These are phyloP conservation scores for Drechslera avenae DNA, from an alignment of 2,329 filamentous ascomycete species.

Conservation along the genomic window DNA sequence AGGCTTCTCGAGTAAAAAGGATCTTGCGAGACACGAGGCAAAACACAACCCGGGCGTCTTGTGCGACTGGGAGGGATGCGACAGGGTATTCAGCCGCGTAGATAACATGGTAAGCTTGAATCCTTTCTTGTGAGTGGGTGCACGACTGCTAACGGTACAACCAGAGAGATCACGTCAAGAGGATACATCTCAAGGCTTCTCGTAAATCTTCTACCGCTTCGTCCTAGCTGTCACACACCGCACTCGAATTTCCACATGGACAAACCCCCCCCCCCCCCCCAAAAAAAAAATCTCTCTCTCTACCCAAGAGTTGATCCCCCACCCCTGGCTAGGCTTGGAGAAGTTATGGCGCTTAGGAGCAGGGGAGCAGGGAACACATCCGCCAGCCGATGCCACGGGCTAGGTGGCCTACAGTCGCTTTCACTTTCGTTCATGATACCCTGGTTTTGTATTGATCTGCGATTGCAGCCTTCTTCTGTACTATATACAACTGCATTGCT, in stretches of 20 bases:
- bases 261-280: too few relatives aligned
- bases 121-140: neutral
- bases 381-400: constrained; percentile 12
- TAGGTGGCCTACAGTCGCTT: constrained; percentile 20
- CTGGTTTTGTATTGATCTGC: constrained; percentile 20
- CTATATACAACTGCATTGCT: constrained; percentile 20
- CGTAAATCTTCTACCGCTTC: constrained; percentile 32
- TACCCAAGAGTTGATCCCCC: neutral
- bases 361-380: neutral
- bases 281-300: too few relatives aligned
- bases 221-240: constrained; percentile 5
- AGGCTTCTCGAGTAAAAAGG: constrained; percentile 68
- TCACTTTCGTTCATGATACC: constrained; percentile 40
- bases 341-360: neutral
- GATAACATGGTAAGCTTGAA: constrained; percentile 62
- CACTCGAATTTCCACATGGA: too few relatives aligned
- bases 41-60: constrained; percentile 66
- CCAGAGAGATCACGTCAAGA: constrained; percentile 50
- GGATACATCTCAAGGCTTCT: constrained; percentile 47
- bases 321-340: neutral
- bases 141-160: constrained; percentile 21
- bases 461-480: constrained; percentile 8
- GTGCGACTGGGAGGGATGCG: constrained; percentile 64
- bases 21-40: constrained; percentile 65
- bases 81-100: constrained; percentile 63